A percentile compares a stretch with the other conserved stretches of the same genome.
Conservation (phyloP, 176 grass and related monocot genomes). For the Oryza coarctata region DNA sequence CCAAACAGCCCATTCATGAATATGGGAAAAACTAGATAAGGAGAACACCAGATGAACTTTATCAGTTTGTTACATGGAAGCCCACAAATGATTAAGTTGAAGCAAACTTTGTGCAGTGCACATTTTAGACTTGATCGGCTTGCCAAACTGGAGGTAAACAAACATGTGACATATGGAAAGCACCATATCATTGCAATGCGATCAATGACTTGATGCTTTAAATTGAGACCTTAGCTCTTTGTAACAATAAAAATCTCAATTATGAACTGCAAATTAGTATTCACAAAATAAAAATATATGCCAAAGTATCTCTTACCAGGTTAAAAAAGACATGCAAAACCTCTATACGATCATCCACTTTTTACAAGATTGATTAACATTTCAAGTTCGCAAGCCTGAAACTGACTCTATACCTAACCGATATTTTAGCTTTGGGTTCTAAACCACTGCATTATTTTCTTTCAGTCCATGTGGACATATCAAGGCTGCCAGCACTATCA, state of each 20-base stretch:
- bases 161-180: not conserved
- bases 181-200: not conserved
- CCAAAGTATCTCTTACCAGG: not conserved
- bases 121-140: not conserved
- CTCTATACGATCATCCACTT: not conserved
- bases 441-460: not conserved
- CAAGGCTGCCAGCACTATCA: not conserved
- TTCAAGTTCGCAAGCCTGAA: conserved; percentile 3
- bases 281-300: not conserved
- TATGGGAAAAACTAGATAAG: not conserved
- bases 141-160: not conserved
- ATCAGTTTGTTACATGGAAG: conserved; percentile 1
- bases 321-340: not conserved
- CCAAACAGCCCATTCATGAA: not conserved
- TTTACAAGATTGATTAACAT: not conserved
- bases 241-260: not conserved
- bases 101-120: not conserved
- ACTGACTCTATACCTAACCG: not conserved
- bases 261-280: not conserved
- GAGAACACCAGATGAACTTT: not conserved
- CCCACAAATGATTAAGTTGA: not conserved
- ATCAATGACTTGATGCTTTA: not conserved
- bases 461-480: not conserved
- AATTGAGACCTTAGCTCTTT: not conserved
- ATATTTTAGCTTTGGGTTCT: not conserved